Conservation (phyloP, 2,329 filamentous ascomycete genomes). For the Aspergillus ibericus region DNA sequence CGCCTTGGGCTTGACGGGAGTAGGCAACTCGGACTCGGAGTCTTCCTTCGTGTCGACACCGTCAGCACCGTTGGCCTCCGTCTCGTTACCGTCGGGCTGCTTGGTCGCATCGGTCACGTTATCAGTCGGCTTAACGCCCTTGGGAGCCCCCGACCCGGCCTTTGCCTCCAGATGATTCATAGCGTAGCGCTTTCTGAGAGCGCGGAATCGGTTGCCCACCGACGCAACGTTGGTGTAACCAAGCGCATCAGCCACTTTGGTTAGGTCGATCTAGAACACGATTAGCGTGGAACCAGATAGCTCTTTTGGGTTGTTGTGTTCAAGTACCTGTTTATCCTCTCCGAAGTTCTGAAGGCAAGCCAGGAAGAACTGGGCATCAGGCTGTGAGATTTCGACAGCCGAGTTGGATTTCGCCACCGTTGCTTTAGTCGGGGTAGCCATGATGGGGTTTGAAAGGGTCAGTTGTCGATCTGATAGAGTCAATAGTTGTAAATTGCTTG, state of each 20-base stretch:
- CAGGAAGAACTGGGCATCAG: conserved; percentile 26
- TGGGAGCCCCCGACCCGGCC: background rate
- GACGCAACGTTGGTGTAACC: conserved; percentile 30
- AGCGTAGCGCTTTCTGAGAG: conserved; percentile 26
- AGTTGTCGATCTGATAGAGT: background rate
- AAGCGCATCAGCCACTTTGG: conserved; percentile 24
- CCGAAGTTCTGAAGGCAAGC: conserved; percentile 28
- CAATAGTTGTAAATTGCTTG: background rate
- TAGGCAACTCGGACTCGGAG: background rate
- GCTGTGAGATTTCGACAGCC: conserved; percentile 1
- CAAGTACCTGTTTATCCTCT: conserved; percentile 16
- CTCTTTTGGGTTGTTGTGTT: background rate
- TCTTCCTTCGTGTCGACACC: background rate
- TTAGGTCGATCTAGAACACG: conserved; percentile 26
- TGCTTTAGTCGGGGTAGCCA: conserved; percentile 2
- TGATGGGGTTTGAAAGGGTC: background rate
- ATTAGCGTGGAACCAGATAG: background rate
- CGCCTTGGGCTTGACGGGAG: background rate
- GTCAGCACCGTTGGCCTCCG: background rate
- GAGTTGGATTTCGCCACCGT: background rate
- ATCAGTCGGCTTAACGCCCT: background rate
- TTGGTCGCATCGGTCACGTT: background rate
- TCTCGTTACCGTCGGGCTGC: background rate
- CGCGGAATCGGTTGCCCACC: conserved; percentile 29
- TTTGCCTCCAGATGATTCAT: conserved; percentile 22